Conservation (phyloP, 2,329 filamentous ascomycete genomes). For the Aspergillus sp. region DNA sequence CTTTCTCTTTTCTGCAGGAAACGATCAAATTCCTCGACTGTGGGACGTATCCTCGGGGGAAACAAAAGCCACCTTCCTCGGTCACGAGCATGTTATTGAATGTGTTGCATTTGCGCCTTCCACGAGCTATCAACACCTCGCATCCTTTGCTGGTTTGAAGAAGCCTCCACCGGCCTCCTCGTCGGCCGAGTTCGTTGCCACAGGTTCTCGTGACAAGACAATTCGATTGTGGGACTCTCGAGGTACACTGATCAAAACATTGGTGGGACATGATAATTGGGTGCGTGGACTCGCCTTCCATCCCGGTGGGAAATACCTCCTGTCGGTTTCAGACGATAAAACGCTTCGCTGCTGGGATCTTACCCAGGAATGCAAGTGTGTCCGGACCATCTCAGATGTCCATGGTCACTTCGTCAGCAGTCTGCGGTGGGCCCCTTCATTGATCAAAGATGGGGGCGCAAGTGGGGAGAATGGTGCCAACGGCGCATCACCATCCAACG, state of each 20-base stretch:
- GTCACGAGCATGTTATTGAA: conserved; percentile 3
- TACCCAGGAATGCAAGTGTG: conserved; percentile 78
- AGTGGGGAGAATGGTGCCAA: conserved; percentile 9
- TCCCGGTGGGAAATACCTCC: conserved; percentile 80
- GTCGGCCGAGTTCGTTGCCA: conserved; percentile 81
- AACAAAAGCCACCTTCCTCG: conserved; percentile 57
- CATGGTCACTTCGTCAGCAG: conserved; percentile 82
- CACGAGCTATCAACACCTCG: conserved; percentile 70
- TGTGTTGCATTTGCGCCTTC: conserved; percentile 62
- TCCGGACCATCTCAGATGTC: conserved; percentile 70
- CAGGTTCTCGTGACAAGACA: conserved; percentile 80
- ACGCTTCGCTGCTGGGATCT: conserved; percentile 90
- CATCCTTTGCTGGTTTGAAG: conserved; percentile 74
- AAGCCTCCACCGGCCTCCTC: conserved; percentile 70
- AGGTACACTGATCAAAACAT: conserved; percentile 68
- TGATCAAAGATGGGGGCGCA: conserved; percentile 54
- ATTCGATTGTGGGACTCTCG: conserved; percentile 82
- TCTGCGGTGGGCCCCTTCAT: conserved; percentile 76
- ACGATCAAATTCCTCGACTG: conserved; percentile 74
- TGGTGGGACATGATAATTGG: conserved; percentile 68
- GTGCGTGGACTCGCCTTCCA: conserved; percentile 80
- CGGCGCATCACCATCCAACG: conserved; percentile 6
- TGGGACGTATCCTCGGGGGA: conserved; percentile 80
- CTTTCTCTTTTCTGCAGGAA: conserved; percentile 75
- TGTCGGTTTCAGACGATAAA: conserved; percentile 83